These are phyloP conservation scores for Cantharellus anzutake DNA, from an alignment of 768 basidiomycete species.

Conservation along the genomic window DNA sequence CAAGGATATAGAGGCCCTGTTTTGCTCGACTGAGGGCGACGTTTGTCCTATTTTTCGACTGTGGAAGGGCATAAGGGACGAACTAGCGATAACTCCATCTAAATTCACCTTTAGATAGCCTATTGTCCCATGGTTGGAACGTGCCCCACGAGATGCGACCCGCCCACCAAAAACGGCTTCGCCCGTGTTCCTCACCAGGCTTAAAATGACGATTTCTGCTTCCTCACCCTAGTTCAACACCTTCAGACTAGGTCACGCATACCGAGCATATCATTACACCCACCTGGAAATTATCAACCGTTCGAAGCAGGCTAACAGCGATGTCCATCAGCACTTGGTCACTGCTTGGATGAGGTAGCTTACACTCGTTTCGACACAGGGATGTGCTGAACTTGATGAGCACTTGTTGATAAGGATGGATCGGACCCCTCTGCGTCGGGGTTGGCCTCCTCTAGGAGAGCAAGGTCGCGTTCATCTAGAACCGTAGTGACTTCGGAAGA, in stretches of 20 bases:
- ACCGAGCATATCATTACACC: conserved; percentile 46
- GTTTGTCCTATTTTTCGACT: conserved; percentile 38
- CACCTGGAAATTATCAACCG: conserved; percentile 55
- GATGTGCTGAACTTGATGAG: conserved; percentile 16
- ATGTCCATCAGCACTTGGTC: background rate
- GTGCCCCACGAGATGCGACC: background rate
- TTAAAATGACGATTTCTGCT: conserved; percentile 46
- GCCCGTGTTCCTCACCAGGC: conserved; percentile 54
- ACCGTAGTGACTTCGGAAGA: conserved; percentile 34
- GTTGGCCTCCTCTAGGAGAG: conserved; percentile 36
- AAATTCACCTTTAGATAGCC: conserved; percentile 49
- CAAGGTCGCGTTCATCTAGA: conserved; percentile 51
- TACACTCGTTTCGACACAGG: conserved; percentile 33
- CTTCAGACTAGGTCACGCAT: background rate
- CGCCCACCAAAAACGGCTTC: background rate
- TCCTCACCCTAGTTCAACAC: conserved; percentile 11
- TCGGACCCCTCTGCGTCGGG: too few species aligned
- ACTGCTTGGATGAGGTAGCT: conserved; percentile 5
- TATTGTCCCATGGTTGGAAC: conserved; percentile 18
- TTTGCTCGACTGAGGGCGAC: conserved; percentile 59
- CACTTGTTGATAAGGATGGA: too few species aligned
- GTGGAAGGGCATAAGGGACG: background rate
- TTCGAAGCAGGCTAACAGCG: conserved; percentile 29
- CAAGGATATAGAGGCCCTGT: conserved; percentile 55
- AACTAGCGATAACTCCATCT: background rate